Evolutionary conservation across 192 early-diverging fungal genomes (phyloP), one percentile per base, ranked within the genome.

Genomic region (Chytriomyces sp.): DNA sequence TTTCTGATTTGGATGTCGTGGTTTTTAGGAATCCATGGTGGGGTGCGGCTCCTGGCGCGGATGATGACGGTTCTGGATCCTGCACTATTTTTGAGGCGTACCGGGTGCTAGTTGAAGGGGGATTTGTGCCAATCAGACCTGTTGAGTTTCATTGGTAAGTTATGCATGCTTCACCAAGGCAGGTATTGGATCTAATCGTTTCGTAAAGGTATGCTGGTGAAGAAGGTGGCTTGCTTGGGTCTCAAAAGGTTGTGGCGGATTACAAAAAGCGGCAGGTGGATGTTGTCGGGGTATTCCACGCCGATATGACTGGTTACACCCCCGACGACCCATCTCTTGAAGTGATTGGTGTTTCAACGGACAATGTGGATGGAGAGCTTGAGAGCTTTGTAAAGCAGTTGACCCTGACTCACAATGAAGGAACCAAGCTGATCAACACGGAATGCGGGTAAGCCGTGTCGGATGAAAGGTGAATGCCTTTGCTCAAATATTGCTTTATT

Each of bases 271-370:
- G 82, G n/a, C 79, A 75, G 3, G 85, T 86, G 53, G 76, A 84
- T 26, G 92, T 98, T 6, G 81, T 87, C 69, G 95, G 89, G 28
- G 93, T 94, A 86, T 83, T 94, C 48, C 95, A 97, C 78, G 88
- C 92, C 76, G 97, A 98, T 79, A 98, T 98, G 97, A 97, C 96
- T 16, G 97, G 95, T 43, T 98, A 92, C 75, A 81, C 79, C 76
- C 88, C 80, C 78, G 86, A 61, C 66, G 82, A 60, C 85, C 90
- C 67, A 80, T 23, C 66, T 18, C 13, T 57, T 20, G 79, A 77
- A 48, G 78, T 84, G 23, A 71, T 97, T 79, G 97, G 92, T 35
- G 87, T 99, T 46, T 86, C 94, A 47, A 86, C 90, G 16, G 97
- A 99, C 84, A 90, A 86, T 81, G 92, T 94, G 2, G 91, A 96